These are phyloP conservation scores for Rhizoctonia solani DNA, from an alignment of 1,284 basidiomycete genomes.

Conservation along the genomic window DNA sequence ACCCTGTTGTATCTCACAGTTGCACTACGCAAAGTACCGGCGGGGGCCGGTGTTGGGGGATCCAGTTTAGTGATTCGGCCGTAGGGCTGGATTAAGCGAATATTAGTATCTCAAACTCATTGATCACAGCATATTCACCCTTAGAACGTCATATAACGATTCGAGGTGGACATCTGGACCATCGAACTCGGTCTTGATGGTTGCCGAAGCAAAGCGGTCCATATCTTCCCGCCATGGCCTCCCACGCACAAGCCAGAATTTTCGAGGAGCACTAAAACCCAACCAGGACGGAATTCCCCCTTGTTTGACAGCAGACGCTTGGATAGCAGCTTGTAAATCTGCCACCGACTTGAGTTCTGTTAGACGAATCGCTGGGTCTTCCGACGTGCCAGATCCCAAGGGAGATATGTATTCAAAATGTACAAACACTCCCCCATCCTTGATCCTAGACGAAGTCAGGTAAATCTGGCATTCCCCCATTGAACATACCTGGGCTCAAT, in stretches of 20 bases:
- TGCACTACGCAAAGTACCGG: constrained; percentile 70
- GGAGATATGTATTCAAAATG: constrained; percentile 67
- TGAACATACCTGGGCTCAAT: constrained; percentile 50
- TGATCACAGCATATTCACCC: constrained; percentile 53
- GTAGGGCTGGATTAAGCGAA: constrained; percentile 62
- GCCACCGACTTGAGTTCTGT: constrained; percentile 46
- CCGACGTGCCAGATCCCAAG: constrained; percentile 39
- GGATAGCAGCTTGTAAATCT: constrained; percentile 56
- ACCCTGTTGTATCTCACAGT: constrained; percentile 65
- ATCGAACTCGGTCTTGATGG: constrained; percentile 80
- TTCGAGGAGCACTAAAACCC: constrained; percentile 55
- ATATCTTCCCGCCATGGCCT: constrained; percentile 89
- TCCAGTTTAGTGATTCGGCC: constrained; percentile 76
- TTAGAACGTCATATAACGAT: constrained; percentile 66
- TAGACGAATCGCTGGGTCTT: constrained; percentile 44
- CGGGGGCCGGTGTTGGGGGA: constrained; percentile 63
- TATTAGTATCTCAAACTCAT: background rate
- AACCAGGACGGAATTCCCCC: constrained; percentile 69
- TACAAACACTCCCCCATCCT: constrained; percentile 88
- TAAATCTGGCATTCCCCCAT: background rate
- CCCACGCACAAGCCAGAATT: constrained; percentile 80
- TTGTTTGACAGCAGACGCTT: constrained; percentile 50
- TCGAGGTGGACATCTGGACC: constrained; percentile 86
- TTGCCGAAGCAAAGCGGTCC: constrained; percentile 73
- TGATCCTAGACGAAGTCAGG: constrained; percentile 44